phyloP scores from a whole-genome alignment of 148 eudicot genomes.

The Camellia granthamiana region DNA sequence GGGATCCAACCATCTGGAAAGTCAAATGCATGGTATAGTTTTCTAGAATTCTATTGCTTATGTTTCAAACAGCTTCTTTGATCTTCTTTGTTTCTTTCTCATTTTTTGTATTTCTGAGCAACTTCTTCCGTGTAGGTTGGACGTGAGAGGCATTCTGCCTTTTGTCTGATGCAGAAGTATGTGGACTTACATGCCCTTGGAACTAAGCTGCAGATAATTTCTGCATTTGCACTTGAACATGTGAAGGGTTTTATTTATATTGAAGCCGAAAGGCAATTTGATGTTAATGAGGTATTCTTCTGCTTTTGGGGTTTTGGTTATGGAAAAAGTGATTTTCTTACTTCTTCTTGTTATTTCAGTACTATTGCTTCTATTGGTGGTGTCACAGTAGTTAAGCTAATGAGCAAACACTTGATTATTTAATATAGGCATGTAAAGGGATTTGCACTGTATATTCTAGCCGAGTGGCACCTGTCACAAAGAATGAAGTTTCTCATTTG shows the following conservation, averaged over 20 bases:
- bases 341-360: neutral
- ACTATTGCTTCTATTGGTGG: neutral
- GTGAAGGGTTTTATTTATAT: constrained; percentile 81
- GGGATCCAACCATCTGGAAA: constrained; percentile 77
- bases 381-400: neutral
- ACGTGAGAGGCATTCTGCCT: constrained; percentile 83
- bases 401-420: neutral
- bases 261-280: constrained; percentile 77
- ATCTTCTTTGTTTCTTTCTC: neutral
- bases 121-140: constrained; percentile 59
- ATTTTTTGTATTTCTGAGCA: constrained; percentile 12
- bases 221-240: constrained; percentile 82
- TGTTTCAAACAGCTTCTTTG: neutral
- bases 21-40: constrained; percentile 90
- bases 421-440: constrained; percentile 79
- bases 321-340: neutral
- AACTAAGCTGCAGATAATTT: constrained; percentile 69
- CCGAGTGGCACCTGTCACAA: constrained; percentile 54
- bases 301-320: neutral
- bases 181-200: constrained; percentile 63
- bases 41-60: neutral
- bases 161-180: constrained; percentile 88
- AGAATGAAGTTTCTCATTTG: constrained; percentile 62
- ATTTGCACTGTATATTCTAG: constrained; percentile 65
- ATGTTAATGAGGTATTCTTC: constrained; percentile 63